Percentiles rank a stretch among this genome's conserved stretches.
phyloP scores from a whole-genome alignment of 2,329 filamentous ascomycete species.

The Monilinia polystroma region DNA sequence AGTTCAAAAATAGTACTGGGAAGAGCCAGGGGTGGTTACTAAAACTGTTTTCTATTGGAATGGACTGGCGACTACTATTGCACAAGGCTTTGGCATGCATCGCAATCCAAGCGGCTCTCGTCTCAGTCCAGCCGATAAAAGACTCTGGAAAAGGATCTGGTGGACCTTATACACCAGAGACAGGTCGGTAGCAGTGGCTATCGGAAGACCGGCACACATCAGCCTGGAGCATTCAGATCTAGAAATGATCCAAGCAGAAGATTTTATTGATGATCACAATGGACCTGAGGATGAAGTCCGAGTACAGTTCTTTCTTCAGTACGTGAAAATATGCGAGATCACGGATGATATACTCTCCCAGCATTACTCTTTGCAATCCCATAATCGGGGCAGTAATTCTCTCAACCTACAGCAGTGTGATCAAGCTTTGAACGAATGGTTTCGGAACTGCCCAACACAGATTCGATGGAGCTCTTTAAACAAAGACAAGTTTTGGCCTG shows the following conservation, averaged over 20 bases:
- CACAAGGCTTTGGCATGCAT: conserved; percentile 96
- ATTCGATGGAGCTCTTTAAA: conserved; percentile 89
- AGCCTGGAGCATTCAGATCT: conserved; percentile 96
- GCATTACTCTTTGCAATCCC: conserved; percentile 92
- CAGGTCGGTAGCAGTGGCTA: conserved; percentile 87
- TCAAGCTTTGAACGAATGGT: conserved; percentile 95
- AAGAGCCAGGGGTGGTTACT: conserved; percentile 95
- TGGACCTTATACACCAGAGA: conserved; percentile 96
- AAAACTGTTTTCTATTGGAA: conserved; percentile 99
- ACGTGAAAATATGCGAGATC: conserved; percentile 66
- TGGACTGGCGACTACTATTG: conserved; percentile 88
- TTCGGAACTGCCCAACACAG: conserved; percentile 89
- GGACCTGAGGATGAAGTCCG: conserved; percentile 21
- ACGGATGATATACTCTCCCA: conserved; percentile 95
- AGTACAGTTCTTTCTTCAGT: conserved; percentile 27
- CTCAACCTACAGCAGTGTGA: conserved; percentile 95
- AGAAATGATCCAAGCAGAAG: conserved; percentile 92
- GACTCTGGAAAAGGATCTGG: conserved; percentile 71
- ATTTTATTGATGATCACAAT: conserved; percentile 81
- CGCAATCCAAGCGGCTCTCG: conserved; percentile 92
- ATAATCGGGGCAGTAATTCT: conserved; percentile 79
- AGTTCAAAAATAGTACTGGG: conserved; percentile 72
- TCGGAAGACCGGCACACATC: conserved; percentile 88
- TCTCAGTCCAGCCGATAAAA: conserved; percentile 85
- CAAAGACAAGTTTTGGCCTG: conserved; percentile 89